Evolutionary conservation across 208 protist genomes (phyloP).

Genomic region (Leishmania aethiopica): DNA sequence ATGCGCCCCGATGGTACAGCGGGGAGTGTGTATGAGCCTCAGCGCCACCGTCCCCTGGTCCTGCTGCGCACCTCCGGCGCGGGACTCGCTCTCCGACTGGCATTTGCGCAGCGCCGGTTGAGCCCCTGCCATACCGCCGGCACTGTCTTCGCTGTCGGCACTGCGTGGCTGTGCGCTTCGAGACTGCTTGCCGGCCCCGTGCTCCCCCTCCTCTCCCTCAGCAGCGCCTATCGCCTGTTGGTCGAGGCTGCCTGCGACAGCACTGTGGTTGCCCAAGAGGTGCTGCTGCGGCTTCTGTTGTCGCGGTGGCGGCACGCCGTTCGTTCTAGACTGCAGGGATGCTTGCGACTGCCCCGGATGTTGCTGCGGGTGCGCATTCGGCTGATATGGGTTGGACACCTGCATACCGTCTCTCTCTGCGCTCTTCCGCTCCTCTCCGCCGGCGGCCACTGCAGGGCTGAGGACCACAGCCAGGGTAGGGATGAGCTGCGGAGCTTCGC

Average conservation of each 20-base stretch:
- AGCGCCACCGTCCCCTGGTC: background rate
- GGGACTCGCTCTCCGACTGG: background rate
- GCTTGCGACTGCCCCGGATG: background rate
- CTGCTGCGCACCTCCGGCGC: background rate
- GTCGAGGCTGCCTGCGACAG: background rate
- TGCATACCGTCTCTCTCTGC: background rate
- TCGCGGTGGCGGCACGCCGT: background rate
- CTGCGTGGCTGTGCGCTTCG: background rate
- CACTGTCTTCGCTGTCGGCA: background rate
- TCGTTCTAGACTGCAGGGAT: background rate
- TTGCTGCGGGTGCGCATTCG: background rate
- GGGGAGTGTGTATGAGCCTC: background rate
- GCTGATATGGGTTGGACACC: background rate
- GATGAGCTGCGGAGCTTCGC: no score
- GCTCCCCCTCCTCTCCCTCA: background rate
- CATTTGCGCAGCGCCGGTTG: background rate
- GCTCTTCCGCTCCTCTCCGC: no score
- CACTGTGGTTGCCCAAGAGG: background rate
- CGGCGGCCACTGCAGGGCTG: background rate
- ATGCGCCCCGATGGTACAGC: background rate
- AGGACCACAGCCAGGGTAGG: background rate
- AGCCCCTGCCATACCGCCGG: background rate
- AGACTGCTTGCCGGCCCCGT: background rate
- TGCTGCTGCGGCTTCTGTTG: background rate
- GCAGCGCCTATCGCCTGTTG: background rate